These are phyloP conservation scores for Lepidium sativum DNA, from an alignment of 345 rosid species.

Conservation along the genomic window DNA sequence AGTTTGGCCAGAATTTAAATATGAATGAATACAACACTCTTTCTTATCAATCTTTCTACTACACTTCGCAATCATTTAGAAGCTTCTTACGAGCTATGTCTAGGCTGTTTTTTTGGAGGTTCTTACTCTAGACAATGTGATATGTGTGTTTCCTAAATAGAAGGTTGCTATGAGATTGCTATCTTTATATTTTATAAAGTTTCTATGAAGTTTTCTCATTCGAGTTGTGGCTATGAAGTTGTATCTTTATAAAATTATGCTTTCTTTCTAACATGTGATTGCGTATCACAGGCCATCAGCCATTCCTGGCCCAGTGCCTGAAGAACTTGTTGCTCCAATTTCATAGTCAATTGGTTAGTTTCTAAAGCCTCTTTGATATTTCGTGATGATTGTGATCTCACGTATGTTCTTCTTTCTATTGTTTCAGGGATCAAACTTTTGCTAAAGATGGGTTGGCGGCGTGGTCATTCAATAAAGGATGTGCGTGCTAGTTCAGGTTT, in stretches of 20 bases:
- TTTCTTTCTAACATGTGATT: constrained; percentile 6
- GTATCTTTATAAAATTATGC: background rate
- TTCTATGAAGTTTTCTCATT: background rate
- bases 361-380: constrained; percentile 2
- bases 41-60: background rate
- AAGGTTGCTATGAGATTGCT: background rate
- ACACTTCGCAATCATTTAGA: background rate
- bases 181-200: background rate
- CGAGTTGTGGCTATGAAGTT: constrained; percentile 1
- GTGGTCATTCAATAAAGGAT: constrained; percentile 74
- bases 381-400: background rate
- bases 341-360: constrained; percentile 87
- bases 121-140: background rate
- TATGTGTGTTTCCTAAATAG: background rate
- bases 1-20: constrained; percentile 1
- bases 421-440: constrained; percentile 72
- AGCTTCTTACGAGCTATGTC: background rate
- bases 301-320: constrained; percentile 91
- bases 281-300: constrained; percentile 69
- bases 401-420: constrained; percentile 14
- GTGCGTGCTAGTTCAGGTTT: constrained; percentile 44
- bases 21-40: background rate
- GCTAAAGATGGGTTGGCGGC: constrained; percentile 95
- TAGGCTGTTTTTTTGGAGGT: background rate
- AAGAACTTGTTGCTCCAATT: constrained; percentile 77